Evolutionary conservation across 768 basidiomycete species (phyloP), one percentile per base, ranked within the genome.

Genomic region (Macrolepiota fuliginosa): DNA sequence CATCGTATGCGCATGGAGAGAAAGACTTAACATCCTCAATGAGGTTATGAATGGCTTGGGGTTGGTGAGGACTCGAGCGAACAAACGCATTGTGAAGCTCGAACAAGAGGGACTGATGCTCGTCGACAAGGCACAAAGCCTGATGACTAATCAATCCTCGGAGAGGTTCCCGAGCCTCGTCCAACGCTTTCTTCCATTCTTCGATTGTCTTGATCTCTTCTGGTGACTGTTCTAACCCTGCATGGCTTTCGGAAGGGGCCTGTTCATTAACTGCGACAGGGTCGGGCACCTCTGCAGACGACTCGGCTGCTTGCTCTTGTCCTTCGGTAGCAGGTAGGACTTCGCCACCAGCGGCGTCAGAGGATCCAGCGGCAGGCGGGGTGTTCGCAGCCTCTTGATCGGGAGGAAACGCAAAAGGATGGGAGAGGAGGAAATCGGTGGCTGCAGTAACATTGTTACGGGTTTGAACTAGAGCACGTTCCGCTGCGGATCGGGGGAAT

Each of bases 371-470:
- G 15, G 29, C 57, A 24, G 65, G 65, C 13, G 55, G 62, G 25
- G 52, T 66, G 40, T 61, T 65, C 13, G 77, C 78, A 1, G 81
- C 76, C 25, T 80, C 81, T 0, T 86, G 86, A 67, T 92, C 92
- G 3, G 86, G 85, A 32, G 86, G 84, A 45, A 92, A 79, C 2
- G 89, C 85, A 68, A 89, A 90, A 1, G 94, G 93, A 66, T 95
- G 90, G 0, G 85, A 82, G 13, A 99, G 78, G 1, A 99, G 81
- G 3, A 91, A 77, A 66, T 98, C 96, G 0, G 96, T 90, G 3
- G 97, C 97, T 4, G 90, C 86, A 47, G 81, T 87, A 68, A 97
- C 80, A 68, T 97, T 95, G 73, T 98, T 98, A 64, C 90, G 86
- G 3, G 90, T 87, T 11, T 96, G 91, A 19, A 81, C 73, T 40